Evolutionary conservation across 495 filamentous ascomycete species (phyloP).

Genomic region (Penicillium longicatenatum): DNA sequence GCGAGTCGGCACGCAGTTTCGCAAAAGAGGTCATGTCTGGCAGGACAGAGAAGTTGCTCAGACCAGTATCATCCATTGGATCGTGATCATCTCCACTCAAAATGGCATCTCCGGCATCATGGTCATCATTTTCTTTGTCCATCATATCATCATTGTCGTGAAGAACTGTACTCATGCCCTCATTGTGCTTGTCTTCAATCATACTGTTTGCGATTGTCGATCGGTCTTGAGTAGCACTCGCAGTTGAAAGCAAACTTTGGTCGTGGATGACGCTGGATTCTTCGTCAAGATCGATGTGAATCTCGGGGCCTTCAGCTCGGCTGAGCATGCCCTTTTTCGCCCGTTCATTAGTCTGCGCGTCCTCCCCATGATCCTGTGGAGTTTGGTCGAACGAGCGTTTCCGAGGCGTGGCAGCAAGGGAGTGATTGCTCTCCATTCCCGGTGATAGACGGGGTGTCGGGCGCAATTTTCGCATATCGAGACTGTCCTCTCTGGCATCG

Average conservation of each 20-base stretch:
- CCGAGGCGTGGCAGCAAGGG: slow-evolving; percentile 28
- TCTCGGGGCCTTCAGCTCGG: slow-evolving; percentile 28
- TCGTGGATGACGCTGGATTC: slow-evolving; percentile 31
- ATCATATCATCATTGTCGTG: slow-evolving; percentile 27
- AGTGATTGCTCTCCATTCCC: slow-evolving; percentile 5
- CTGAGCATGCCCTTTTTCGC: slow-evolving; percentile 36
- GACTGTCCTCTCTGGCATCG: slow-evolving; percentile 30
- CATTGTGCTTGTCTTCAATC: slow-evolving; percentile 44
- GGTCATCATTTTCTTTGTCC: slow-evolving; percentile 26
- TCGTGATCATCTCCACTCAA: slow-evolving; percentile 33
- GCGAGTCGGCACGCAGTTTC: slow-evolving; percentile 60
- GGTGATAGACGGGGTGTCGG: slow-evolving; percentile 17
- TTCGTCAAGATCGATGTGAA: slow-evolving; percentile 36
- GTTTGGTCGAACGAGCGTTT: slow-evolving; percentile 46
- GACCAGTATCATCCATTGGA: slow-evolving; percentile 73
- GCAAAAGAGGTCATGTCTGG: slow-evolving; percentile 89
- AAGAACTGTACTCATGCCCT: slow-evolving; percentile 48
- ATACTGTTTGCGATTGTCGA: slow-evolving; percentile 36
- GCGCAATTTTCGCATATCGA: slow-evolving; percentile 19
- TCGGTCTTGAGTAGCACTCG: slow-evolving; percentile 19
- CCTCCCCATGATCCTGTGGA: slow-evolving; percentile 31
- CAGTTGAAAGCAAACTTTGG: slow-evolving; percentile 21
- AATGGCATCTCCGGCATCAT: neutral
- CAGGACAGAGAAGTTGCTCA: slow-evolving; percentile 84
- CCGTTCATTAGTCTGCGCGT: slow-evolving; percentile 23